Evolutionary conservation across 495 filamentous ascomycete species (phyloP), one percentile per base, ranked within the genome.

Genomic region (Hamigera avellanea): DNA sequence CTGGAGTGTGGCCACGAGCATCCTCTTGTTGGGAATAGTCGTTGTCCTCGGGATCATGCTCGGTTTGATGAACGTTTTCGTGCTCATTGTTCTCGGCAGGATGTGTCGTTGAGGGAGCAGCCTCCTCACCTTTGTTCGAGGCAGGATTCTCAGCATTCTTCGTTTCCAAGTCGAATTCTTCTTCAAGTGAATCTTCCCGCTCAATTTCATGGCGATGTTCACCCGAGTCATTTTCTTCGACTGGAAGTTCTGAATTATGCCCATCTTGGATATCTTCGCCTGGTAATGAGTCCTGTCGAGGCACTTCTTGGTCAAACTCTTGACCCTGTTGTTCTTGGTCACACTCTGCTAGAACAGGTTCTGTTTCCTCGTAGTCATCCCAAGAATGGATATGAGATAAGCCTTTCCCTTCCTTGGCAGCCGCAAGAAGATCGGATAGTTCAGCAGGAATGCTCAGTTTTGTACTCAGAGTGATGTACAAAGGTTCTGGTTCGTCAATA

Each of bases 321-420:
- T 49, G 33, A 9, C 41, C 32, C 9, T 36, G 41, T 8, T 44
- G 34, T 13, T 37, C 43, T 23, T 33, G 30, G 6, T 21, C 14
- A 25, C 29, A 10, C 13, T 56, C 40, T 14, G 55, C 50, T 8
- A 44, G 48, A 26, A 27, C 44, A 27, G 44, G 42, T 26, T 48
- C 52, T 14, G 19, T 50, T 30, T 65, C 53, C 8, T 54, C 47
- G 41, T 57, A 62, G 6, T 52, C 49, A 48, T 59, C 53, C 51
- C 62, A 66, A 6, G 48, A 37, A 25, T 54, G 52, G 21, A 80
- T 46, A 32, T 76, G 57, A 4, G 75, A 75, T 23, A 80, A 46
- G 9, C 74, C 73, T 50, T 75, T 74, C 14, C 78, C 78, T 44
- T 72, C 64, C 16, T 58, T 60, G 23, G 64, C 72, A 45, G 67